Percentiles rank a stretch among this genome's conserved stretches.
Evolutionary conservation across 192 early-diverging fungal species (phyloP).

Genomic region (Lunasporangiospora selenospora): DNA sequence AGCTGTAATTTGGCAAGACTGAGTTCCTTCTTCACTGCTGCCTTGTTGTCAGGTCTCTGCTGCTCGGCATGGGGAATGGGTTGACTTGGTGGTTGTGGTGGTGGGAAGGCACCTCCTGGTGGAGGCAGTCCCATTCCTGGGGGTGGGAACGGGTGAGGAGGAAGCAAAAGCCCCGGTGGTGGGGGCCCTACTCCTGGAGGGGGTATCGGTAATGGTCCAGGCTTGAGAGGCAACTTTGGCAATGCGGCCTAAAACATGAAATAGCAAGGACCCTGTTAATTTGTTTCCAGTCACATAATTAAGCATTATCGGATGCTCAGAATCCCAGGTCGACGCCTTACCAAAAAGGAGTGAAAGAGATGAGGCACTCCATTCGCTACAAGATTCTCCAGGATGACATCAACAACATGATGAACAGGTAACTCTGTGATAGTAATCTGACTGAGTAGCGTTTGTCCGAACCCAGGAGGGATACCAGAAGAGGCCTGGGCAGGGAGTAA

Average conservation of each 20-base stretch:
- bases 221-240: constrained; percentile 24
- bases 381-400: constrained; percentile 39
- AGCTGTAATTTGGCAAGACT: constrained; percentile 29
- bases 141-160: constrained; percentile 21
- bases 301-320: too few relatives aligned
- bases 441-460: constrained; percentile 31
- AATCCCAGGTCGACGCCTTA: too few relatives aligned
- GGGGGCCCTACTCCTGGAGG: constrained; percentile 45
- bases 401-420: constrained; percentile 41
- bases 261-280: background rate
- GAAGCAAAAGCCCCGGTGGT: constrained; percentile 34
- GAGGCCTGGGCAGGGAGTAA: background rate
- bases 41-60: constrained; percentile 7
- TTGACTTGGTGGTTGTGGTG: constrained; percentile 13
- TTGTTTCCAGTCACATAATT: too few relatives aligned
- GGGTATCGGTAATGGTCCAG: constrained; percentile 33
- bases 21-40: constrained; percentile 23
- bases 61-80: constrained; percentile 4
- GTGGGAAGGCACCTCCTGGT: constrained; percentile 18
- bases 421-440: constrained; percentile 43
- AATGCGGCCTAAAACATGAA: constrained; percentile 24
- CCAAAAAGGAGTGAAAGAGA: constrained; percentile 43
- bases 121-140: constrained; percentile 34
- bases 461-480: constrained; percentile 34
- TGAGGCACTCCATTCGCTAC: constrained; percentile 25